Conservation (phyloP, 805 yeast species). For the Alloascoidea hylecoeti region DNA sequence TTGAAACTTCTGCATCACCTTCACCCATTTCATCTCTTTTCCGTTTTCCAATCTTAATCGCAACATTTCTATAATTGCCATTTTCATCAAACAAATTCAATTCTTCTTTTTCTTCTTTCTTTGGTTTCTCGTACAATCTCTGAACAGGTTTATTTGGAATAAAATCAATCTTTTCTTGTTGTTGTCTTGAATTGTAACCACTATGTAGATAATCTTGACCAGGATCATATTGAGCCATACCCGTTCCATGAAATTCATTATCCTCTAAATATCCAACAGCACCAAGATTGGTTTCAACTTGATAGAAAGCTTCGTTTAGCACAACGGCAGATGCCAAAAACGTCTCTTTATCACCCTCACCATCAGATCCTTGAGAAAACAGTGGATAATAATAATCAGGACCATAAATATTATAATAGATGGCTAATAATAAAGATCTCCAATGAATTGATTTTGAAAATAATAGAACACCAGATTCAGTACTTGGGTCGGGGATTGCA, state of each 20-base stretch:
- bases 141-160: neutral
- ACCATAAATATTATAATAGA: constrained; percentile 55
- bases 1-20: no score
- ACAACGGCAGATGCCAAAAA: constrained; percentile 61
- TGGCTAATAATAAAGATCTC: constrained; percentile 38
- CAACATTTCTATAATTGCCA: no score
- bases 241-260: constrained; percentile 44
- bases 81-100: no score
- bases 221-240: constrained; percentile 69
- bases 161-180: neutral
- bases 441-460: constrained; percentile 45
- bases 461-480: constrained; percentile 57
- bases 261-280: constrained; percentile 22
- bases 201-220: constrained; percentile 32
- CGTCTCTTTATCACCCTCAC: constrained; percentile 80
- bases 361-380: constrained; percentile 46
- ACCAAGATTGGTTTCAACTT: constrained; percentile 23
- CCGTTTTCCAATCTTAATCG: no score
- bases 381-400: constrained; percentile 45
- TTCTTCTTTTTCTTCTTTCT: no score
- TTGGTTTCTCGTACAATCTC: no score
- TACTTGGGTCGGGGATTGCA: constrained; percentile 52
- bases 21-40: no score
- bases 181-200: neutral
- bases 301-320: constrained; percentile 41